Evolutionary conservation across 345 rosid species (phyloP).

Genomic region (Excoecaria cochinchinensis): DNA sequence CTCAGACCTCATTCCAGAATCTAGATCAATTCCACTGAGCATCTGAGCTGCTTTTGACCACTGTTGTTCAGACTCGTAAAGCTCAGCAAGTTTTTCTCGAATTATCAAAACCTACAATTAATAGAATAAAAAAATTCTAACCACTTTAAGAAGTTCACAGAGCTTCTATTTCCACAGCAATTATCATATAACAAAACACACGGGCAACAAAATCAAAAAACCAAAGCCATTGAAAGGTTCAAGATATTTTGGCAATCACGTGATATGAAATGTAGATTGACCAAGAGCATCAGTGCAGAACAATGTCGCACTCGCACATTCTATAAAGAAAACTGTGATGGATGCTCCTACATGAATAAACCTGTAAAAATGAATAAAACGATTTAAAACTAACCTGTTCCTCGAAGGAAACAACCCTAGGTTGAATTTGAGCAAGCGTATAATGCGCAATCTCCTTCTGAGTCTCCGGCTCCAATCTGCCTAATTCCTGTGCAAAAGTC

Average conservation of each 20-base stretch:
- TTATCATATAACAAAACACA: not conserved
- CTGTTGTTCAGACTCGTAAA: constrained; percentile 84
- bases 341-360: not conserved
- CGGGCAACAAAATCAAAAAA: not conserved
- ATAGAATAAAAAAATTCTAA: not conserved
- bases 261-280: not conserved
- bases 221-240: not conserved
- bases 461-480: constrained; percentile 70
- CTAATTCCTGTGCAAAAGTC: constrained; percentile 79
- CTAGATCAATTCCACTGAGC: constrained; percentile 97
- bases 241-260: not conserved
- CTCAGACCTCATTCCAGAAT: constrained; percentile 89
- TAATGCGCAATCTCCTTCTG: constrained; percentile 90
- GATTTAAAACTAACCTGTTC: constrained; percentile 65
- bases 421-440: constrained; percentile 93
- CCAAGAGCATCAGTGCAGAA: not conserved
- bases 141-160: not conserved
- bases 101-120: constrained; percentile 64
- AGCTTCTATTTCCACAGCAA: not conserved
- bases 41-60: constrained; percentile 99
- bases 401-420: constrained; percentile 94
- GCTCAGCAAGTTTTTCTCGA: constrained; percentile 92
- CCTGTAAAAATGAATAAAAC: not conserved
- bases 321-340: not conserved
- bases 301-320: not conserved